Conservation (phyloP, 2,329 filamentous ascomycete species). For the Boeremia exigua region DNA sequence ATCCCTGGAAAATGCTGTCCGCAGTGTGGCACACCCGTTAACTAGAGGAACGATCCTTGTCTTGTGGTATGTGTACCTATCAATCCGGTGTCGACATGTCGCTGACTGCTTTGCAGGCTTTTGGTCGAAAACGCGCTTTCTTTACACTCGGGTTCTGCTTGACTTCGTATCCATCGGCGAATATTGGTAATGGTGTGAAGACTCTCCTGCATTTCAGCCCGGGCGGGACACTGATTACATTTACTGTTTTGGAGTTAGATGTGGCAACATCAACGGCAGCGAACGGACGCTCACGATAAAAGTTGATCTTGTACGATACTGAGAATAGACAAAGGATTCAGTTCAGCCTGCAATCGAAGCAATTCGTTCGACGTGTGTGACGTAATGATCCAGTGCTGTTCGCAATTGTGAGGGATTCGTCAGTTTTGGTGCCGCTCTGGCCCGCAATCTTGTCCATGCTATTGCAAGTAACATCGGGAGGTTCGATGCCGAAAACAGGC, state of each 20-base stretch:
- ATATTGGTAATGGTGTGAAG: slow-evolving; percentile 13
- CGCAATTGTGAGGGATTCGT: too few species aligned
- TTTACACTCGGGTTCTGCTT: slow-evolving; percentile 11
- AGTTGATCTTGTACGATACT: slow-evolving; percentile 16
- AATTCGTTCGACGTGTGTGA: too few species aligned
- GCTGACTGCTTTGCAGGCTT: slow-evolving; percentile 10
- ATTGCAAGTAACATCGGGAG: too few species aligned
- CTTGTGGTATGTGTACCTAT: slow-evolving; percentile 1
- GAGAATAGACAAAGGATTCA: slow-evolving; percentile 13
- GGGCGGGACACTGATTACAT: slow-evolving; percentile 27
- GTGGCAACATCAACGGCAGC: slow-evolving; percentile 8
- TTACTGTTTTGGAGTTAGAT: slow-evolving; percentile 23
- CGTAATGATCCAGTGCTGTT: too few species aligned
- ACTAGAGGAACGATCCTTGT: slow-evolving; percentile 23
- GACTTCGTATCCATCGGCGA: slow-evolving; percentile 15
- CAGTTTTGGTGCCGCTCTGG: too few species aligned
- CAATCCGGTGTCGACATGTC: background rate
- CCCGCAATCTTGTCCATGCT: too few species aligned
- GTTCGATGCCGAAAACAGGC: too few species aligned
- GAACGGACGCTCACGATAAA: slow-evolving; percentile 3
- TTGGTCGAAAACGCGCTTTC: background rate
- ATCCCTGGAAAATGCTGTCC: slow-evolving; percentile 50
- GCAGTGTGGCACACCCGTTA: slow-evolving; percentile 49
- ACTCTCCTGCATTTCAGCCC: slow-evolving; percentile 23
- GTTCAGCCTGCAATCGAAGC: background rate